A percentile compares a stretch with the other conserved stretches of the same genome.
Evolutionary conservation across 177 flowering plant species (phyloP).

Genomic region (Tripterygium wilfordii): DNA sequence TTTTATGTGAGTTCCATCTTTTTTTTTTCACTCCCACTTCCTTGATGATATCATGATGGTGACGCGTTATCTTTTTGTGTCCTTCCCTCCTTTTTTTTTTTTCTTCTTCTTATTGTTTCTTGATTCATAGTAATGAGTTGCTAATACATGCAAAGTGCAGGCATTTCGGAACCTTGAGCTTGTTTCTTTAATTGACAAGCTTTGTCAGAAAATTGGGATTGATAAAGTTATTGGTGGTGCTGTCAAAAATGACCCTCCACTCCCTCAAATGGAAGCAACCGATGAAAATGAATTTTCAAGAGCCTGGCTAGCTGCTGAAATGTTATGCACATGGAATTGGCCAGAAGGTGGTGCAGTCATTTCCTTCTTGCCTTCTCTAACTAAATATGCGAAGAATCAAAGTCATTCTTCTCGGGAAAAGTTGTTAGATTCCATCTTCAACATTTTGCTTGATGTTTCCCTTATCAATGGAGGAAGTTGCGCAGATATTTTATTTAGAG

Average conservation of each 20-base stretch:
- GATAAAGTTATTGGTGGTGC: constrained; percentile 47
- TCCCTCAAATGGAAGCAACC: constrained; percentile 20
- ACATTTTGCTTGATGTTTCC: constrained; percentile 76
- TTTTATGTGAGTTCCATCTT: constrained; percentile 33
- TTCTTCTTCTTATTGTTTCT: neutral
- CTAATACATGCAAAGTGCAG: constrained; percentile 39
- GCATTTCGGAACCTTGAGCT: constrained; percentile 27
- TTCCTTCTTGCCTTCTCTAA: constrained; percentile 64
- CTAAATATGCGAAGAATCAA: constrained; percentile 32
- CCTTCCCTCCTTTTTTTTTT: neutral
- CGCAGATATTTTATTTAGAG: constrained; percentile 21
- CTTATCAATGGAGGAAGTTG: constrained; percentile 45
- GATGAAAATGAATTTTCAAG: constrained; percentile 26
- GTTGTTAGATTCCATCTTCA: constrained; percentile 51
- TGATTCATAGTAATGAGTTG: neutral
- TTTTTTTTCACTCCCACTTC: neutral
- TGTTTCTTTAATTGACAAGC: constrained; percentile 57
- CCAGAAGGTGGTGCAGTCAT: constrained; percentile 57
- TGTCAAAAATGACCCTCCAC: constrained; percentile 8
- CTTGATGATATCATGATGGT: too few species aligned
- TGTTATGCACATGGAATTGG: constrained; percentile 97
- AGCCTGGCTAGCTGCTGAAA: constrained; percentile 91
- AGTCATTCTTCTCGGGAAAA: constrained; percentile 14
- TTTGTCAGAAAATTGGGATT: constrained; percentile 56
- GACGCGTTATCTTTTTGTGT: neutral